phyloP scores from a whole-genome alignment of 2,329 filamentous ascomycete genomes.

The Colletotrichum chrysophilum region DNA sequence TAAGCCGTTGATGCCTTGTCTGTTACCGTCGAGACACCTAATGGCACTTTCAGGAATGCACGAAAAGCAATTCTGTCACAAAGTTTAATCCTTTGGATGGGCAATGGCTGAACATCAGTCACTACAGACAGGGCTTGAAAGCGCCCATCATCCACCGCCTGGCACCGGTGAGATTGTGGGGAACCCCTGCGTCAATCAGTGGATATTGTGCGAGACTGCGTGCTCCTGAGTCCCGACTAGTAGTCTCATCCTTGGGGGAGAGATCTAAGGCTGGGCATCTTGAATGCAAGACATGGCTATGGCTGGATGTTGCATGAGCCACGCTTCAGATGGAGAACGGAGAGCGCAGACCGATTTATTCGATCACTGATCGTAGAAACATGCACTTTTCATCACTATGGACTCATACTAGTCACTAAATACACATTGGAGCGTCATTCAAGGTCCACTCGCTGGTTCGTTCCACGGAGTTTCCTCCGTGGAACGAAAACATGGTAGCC shows the following conservation, averaged over 20 bases:
- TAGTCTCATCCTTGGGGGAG: not conserved
- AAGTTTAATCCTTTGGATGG: not conserved
- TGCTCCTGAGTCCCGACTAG: not conserved
- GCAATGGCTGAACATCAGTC: not conserved
- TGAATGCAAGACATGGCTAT: not conserved
- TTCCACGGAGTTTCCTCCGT: no score
- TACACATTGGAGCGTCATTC: not conserved
- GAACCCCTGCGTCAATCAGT: not conserved
- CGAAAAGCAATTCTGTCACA: not conserved
- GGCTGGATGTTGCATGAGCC: not conserved
- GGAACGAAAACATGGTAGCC: not conserved
- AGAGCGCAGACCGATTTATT: not conserved
- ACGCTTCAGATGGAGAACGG: not conserved
- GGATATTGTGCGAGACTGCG: not conserved
- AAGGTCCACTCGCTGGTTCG: not conserved
- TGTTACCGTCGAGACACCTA: no score
- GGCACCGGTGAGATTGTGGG: not conserved
- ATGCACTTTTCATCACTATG: not conserved
- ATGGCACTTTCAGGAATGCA: not conserved
- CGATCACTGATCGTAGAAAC: not conserved
- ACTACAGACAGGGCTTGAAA: not conserved
- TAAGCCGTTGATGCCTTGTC: not conserved
- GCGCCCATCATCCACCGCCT: not conserved
- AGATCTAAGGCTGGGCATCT: not conserved
- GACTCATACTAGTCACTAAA: not conserved